phyloP scores from a whole-genome alignment of 176 grass and related monocot genomes.

The Avena eriantha region DNA sequence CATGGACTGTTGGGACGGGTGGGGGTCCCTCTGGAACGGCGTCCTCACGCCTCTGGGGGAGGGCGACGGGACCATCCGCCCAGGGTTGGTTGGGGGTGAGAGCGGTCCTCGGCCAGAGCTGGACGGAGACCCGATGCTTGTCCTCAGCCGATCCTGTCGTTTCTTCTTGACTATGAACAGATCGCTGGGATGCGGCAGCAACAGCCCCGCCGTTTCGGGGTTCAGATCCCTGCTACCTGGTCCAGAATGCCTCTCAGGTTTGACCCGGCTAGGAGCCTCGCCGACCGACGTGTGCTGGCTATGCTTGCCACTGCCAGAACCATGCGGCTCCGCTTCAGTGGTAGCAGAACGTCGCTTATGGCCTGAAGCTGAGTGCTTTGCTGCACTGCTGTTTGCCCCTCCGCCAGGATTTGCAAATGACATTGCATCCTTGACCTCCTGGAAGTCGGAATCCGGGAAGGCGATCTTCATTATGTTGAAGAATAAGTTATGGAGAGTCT shows the following conservation, averaged over 20 bases:
- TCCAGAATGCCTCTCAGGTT: constrained; percentile 56
- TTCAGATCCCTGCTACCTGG: constrained; percentile 49
- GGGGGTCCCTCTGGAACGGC: constrained; percentile 63
- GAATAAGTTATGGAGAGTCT: constrained; percentile 81
- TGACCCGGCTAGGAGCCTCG: constrained; percentile 45
- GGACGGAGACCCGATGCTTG: constrained; percentile 55
- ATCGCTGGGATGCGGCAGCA: constrained; percentile 71
- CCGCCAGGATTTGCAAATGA: constrained; percentile 65
- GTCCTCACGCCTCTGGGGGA: constrained; percentile 63
- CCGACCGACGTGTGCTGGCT: constrained; percentile 26
- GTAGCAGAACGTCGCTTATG: constrained; percentile 52
- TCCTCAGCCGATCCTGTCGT: constrained; percentile 74
- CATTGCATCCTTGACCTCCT: constrained; percentile 61
- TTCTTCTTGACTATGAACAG: constrained; percentile 95
- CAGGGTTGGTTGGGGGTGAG: constrained; percentile 55
- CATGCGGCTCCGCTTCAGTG: constrained; percentile 51
- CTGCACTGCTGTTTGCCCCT: constrained; percentile 32
- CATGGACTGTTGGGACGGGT: constrained; percentile 55
- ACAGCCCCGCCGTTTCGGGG: constrained; percentile 43
- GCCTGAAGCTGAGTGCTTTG: constrained; percentile 47
- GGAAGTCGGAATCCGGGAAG: constrained; percentile 94
- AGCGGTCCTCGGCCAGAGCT: constrained; percentile 73
- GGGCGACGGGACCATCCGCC: constrained; percentile 46
- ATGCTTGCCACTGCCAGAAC: constrained; percentile 36
- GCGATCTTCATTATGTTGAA: constrained; percentile 99